A percentile compares a stretch with the other conserved stretches of the same genome.
phyloP scores from a whole-genome alignment of 441 rosid genomes.

The Daphne laureola region DNA sequence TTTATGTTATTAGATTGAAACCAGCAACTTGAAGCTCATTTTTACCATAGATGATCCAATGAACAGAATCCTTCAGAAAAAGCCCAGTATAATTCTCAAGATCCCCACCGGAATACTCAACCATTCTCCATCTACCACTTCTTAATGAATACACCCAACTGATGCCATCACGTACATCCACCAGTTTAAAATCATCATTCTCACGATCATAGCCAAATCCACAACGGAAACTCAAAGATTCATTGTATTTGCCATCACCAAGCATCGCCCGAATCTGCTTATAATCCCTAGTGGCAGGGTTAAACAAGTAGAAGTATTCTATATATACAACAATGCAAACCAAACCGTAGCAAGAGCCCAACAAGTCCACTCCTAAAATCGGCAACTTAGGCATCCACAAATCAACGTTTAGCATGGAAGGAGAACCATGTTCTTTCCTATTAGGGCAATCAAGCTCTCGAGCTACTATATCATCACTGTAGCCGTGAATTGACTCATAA shows the following conservation, averaged over 20 bases:
- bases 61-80: slow-evolving; percentile 28
- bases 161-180: slow-evolving; percentile 15
- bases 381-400: slow-evolving; percentile 28
- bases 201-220: slow-evolving; percentile 37
- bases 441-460: slow-evolving; percentile 11
- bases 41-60: slow-evolving; percentile 23
- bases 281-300: slow-evolving; percentile 43
- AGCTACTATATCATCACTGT: slow-evolving; percentile 19
- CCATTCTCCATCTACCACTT: slow-evolving; percentile 26
- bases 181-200: slow-evolving; percentile 31
- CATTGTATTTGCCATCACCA: too few species aligned
- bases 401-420: slow-evolving; percentile 18
- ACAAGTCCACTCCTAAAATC: slow-evolving; percentile 12
- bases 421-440: slow-evolving; percentile 20
- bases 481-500: slow-evolving; percentile 19
- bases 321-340: slow-evolving; percentile 35
- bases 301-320: slow-evolving; percentile 31
- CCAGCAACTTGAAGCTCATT: too few species aligned
- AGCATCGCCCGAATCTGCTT: slow-evolving; percentile 20
- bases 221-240: too few species aligned
- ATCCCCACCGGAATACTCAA: slow-evolving; percentile 17
- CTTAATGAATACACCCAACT: slow-evolving; percentile 34
- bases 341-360: slow-evolving; percentile 38
- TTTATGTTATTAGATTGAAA: slow-evolving; percentile 26
- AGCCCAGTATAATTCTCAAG: slow-evolving; percentile 25